These are phyloP conservation scores for Helicocarpus griseus DNA, from an alignment of 2,329 filamentous ascomycete species.

Conservation along the genomic window DNA sequence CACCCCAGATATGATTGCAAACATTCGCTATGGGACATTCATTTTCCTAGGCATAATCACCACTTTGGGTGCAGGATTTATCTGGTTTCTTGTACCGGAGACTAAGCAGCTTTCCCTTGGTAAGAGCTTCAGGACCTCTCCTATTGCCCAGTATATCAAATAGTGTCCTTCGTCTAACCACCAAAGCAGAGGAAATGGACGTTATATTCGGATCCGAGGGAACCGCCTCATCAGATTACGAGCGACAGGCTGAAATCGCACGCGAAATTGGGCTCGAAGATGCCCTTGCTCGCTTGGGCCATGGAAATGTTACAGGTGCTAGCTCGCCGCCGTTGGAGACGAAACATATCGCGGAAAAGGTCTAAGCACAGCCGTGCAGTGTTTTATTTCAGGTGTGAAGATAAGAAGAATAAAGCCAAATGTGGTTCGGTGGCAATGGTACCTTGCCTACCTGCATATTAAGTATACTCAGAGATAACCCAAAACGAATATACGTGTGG, in stretches of 20 bases:
- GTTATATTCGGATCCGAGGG: slow-evolving; percentile 58
- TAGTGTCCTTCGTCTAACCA: background rate
- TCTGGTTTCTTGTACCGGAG: slow-evolving; percentile 43
- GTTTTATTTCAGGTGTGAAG: too few relatives aligned
- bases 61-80: slow-evolving; percentile 48
- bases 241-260: slow-evolving; percentile 62
- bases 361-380: too few relatives aligned
- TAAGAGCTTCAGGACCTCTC: background rate
- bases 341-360: too few relatives aligned
- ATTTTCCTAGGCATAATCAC: slow-evolving; percentile 60
- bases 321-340: too few relatives aligned
- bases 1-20: slow-evolving; percentile 56
- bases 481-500: too few relatives aligned
- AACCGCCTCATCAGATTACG: slow-evolving; percentile 56
- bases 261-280: slow-evolving; percentile 52
- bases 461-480: too few relatives aligned
- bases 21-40: slow-evolving; percentile 61
- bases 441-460: too few relatives aligned
- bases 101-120: slow-evolving; percentile 39
- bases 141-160: background rate
- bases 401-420: too few relatives aligned
- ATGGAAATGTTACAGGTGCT: background rate
- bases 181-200: slow-evolving; percentile 45
- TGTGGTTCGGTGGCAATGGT: too few relatives aligned
- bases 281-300: slow-evolving; percentile 3